Evolutionary conservation across 1,139 yeast genomes (phyloP).

Genomic region (Suhomyces wounanorum): DNA sequence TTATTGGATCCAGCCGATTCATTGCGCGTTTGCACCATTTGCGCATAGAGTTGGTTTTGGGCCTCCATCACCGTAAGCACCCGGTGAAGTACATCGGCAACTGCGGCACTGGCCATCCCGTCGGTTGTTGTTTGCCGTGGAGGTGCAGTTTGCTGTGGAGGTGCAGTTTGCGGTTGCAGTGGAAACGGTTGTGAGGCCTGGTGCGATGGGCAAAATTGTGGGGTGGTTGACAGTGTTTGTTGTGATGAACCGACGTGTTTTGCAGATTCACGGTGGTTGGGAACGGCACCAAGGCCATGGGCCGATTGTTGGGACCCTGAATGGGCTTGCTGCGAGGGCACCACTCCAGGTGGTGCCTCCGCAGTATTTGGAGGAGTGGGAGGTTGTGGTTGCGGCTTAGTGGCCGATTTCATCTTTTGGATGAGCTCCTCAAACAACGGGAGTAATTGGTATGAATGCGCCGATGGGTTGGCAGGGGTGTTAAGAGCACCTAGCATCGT

Average conservation of each 20-base stretch:
- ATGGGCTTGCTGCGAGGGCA: background rate
- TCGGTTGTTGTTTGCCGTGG: background rate
- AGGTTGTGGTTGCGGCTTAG: background rate
- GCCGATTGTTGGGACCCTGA: background rate
- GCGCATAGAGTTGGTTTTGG: background rate
- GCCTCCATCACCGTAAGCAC: background rate
- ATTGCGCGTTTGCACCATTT: background rate
- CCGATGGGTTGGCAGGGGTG: background rate
- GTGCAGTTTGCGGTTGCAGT: background rate
- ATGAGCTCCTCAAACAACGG: constrained; percentile 14
- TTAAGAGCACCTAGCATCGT: background rate
- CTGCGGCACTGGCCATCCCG: background rate
- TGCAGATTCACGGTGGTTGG: background rate
- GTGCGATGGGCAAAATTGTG: background rate
- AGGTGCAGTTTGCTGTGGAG: background rate
- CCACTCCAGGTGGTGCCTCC: background rate
- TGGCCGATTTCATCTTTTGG: constrained; percentile 7
- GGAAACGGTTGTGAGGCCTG: background rate
- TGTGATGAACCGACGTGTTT: background rate
- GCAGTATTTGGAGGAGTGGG: background rate
- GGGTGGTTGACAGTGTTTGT: background rate
- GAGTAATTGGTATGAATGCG: constrained; percentile 6
- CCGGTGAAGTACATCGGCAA: background rate
- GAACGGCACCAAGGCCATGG: background rate
- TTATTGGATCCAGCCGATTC: background rate